phyloP scores from a whole-genome alignment of 208 protist genomes.

The Acanthamoeba polyphaga region DNA sequence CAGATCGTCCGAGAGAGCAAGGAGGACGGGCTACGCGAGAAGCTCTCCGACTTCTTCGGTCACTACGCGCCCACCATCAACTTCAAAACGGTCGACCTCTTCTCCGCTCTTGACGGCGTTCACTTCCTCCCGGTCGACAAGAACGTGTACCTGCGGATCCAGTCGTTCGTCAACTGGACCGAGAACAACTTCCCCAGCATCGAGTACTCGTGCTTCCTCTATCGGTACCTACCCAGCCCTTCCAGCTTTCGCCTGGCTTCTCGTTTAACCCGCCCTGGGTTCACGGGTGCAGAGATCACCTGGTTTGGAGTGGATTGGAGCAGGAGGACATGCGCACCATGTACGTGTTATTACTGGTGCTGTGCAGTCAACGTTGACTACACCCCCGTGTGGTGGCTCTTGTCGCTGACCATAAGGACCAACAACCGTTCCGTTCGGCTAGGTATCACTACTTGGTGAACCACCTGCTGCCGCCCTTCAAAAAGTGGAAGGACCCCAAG shows the following conservation, averaged over 20 bases:
- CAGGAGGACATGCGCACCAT: conserved; percentile 84
- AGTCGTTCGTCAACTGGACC: conserved; percentile 81
- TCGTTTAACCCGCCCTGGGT: background rate
- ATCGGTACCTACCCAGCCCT: background rate
- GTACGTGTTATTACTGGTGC: conserved; percentile 31
- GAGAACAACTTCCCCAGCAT: conserved; percentile 83
- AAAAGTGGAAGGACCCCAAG: conserved; percentile 53
- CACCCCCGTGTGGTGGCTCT: no score
- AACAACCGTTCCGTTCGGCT: no score
- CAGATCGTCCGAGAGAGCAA: background rate
- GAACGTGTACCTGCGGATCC: conserved; percentile 85
- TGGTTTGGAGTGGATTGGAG: conserved; percentile 81
- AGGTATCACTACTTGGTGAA: conserved; percentile 66
- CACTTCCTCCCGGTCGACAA: conserved; percentile 86
- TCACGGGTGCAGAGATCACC: conserved; percentile 75
- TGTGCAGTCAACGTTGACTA: background rate
- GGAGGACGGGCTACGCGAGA: conserved; percentile 39
- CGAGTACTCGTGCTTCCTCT: conserved; percentile 76
- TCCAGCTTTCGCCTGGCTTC: background rate
- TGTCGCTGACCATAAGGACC: background rate
- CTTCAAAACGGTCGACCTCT: conserved; percentile 83
- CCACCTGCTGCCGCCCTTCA: conserved; percentile 33
- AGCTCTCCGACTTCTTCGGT: conserved; percentile 71
- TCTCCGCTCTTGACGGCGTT: conserved; percentile 82
- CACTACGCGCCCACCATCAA: conserved; percentile 78